phyloP scores from a whole-genome alignment of 805 yeast species.

The Blastobotrys terrestris region DNA sequence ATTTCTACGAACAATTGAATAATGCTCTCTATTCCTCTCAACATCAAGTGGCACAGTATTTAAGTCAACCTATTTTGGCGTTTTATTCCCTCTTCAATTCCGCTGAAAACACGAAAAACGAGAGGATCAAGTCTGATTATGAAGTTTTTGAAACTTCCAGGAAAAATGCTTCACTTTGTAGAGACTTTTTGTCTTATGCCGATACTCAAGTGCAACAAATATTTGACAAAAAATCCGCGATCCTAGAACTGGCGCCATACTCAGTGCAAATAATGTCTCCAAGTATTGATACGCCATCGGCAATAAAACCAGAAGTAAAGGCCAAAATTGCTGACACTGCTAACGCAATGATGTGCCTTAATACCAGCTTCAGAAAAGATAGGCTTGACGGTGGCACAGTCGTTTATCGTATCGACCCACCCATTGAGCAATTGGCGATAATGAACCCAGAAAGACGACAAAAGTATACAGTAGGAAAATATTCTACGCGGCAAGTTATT shows the following conservation, averaged over 20 bases:
- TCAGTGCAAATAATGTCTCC: slow-evolving; percentile 24
- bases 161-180: slow-evolving; percentile 28
- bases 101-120: slow-evolving; percentile 35
- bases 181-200: slow-evolving; percentile 21
- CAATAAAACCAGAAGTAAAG: slow-evolving; percentile 14
- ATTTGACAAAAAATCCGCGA: slow-evolving; percentile 10
- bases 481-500: slow-evolving; percentile 13
- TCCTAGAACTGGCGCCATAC: slow-evolving; percentile 31
- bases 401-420: slow-evolving; percentile 30
- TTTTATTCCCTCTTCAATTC: slow-evolving; percentile 63
- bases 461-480: slow-evolving; percentile 14
- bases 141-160: slow-evolving; percentile 26
- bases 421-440: slow-evolving; percentile 26
- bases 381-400: slow-evolving; percentile 26
- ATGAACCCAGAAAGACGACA: slow-evolving; percentile 14
- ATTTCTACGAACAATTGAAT: slow-evolving; percentile 57
- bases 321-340: slow-evolving; percentile 18
- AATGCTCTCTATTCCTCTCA: slow-evolving; percentile 36
- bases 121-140: slow-evolving; percentile 11
- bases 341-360: slow-evolving; percentile 20
- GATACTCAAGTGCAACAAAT: slow-evolving; percentile 13
- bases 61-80: slow-evolving; percentile 51
- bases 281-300: slow-evolving; percentile 12
- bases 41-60: slow-evolving; percentile 48
- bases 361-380: slow-evolving; percentile 21